These are phyloP conservation scores for Hansenula lynferdii DNA, from an alignment of 1,139 yeast species.

Conservation along the genomic window DNA sequence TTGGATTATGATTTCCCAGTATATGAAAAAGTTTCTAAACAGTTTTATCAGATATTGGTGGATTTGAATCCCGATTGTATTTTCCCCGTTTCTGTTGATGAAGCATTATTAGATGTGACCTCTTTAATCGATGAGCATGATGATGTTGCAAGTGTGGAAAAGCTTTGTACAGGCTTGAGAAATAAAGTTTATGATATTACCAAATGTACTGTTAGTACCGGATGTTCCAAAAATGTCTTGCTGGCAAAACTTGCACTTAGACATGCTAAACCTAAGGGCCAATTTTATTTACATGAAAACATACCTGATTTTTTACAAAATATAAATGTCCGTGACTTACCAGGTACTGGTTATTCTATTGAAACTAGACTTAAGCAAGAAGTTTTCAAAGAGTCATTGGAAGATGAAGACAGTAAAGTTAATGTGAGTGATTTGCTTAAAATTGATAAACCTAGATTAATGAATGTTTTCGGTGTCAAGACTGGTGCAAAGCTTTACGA, in stretches of 20 bases:
- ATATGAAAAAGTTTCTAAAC: slow-evolving; percentile 59
- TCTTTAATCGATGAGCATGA: slow-evolving; percentile 22
- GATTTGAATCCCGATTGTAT: slow-evolving; percentile 48
- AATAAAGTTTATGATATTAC: slow-evolving; percentile 41
- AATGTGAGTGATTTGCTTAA: slow-evolving; percentile 31
- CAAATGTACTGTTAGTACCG: slow-evolving; percentile 70
- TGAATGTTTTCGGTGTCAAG: slow-evolving; percentile 55
- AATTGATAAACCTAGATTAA: slow-evolving; percentile 35
- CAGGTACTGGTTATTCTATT: slow-evolving; percentile 75
- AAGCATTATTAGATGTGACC: slow-evolving; percentile 72
- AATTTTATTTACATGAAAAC: slow-evolving; percentile 29
- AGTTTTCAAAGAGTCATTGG: slow-evolving; percentile 8
- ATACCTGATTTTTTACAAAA: slow-evolving; percentile 34
- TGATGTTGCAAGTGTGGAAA: slow-evolving; percentile 9
- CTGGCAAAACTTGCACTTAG: slow-evolving; percentile 74
- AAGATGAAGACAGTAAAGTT: background rate
- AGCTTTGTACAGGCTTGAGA: slow-evolving; percentile 33
- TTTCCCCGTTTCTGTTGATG: slow-evolving; percentile 88
- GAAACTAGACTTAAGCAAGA: slow-evolving; percentile 34
- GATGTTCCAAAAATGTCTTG: slow-evolving; percentile 66
- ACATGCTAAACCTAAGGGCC: slow-evolving; percentile 79
- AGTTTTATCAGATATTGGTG: slow-evolving; percentile 42
- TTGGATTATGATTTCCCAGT: slow-evolving; percentile 71
- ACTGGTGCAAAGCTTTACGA: slow-evolving; percentile 61
- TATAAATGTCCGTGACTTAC: slow-evolving; percentile 56